phyloP scores from a whole-genome alignment of 1,284 basidiomycete genomes.

The Trichosporon sp. region DNA sequence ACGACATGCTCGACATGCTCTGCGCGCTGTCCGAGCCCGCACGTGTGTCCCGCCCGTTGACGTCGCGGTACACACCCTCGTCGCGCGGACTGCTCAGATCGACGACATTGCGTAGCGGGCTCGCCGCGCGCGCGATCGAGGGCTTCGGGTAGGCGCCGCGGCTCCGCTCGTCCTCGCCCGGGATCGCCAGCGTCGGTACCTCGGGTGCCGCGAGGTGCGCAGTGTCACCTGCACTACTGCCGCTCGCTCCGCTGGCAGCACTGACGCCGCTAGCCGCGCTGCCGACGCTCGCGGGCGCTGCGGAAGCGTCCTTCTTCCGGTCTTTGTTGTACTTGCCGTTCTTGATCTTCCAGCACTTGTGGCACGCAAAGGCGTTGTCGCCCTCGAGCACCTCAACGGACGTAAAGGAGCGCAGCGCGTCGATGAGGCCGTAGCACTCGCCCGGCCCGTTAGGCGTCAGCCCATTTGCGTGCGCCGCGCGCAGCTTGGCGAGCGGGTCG shows the following conservation, averaged over 20 bases:
- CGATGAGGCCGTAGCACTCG: constrained; percentile 48
- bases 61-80: background rate
- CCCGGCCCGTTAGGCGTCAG: constrained; percentile 6
- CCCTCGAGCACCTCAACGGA: constrained; percentile 85
- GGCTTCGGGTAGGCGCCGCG: background rate
- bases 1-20: background rate
- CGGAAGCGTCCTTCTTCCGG: background rate
- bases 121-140: constrained; percentile 27
- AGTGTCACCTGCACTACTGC: background rate
- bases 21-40: background rate
- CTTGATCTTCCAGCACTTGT: constrained; percentile 77
- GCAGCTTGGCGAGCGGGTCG: constrained; percentile 43
- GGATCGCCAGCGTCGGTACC: background rate
- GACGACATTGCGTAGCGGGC: constrained; percentile 34
- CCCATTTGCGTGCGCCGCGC: constrained; percentile 33
- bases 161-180: background rate
- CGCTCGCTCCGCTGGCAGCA: background rate
- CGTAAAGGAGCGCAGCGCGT: constrained; percentile 77
- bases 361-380: constrained; percentile 88
- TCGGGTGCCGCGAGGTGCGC: background rate
- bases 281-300: background rate
- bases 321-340: constrained; percentile 32
- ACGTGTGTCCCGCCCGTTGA: background rate
- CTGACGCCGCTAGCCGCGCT: background rate
- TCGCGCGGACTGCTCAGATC: constrained; percentile 11